These are phyloP conservation scores for Massarina eburnea DNA, from an alignment of 2,329 filamentous ascomycete genomes.

Conservation along the genomic window DNA sequence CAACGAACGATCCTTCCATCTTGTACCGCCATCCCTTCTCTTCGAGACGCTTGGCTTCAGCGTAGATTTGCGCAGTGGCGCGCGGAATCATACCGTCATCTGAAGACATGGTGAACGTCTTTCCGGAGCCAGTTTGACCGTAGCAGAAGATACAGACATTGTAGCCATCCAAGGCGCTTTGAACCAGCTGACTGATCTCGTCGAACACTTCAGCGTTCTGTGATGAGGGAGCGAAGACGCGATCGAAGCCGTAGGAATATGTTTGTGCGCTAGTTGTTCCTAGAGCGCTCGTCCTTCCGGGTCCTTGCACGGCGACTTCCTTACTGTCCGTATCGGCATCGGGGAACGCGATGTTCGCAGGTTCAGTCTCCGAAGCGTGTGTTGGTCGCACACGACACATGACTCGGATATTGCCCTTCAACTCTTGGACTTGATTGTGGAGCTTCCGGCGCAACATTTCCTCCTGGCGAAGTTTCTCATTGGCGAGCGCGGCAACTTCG, in stretches of 20 bases:
- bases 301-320: slow-evolving; percentile 81
- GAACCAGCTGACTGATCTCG: slow-evolving; percentile 94
- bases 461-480: slow-evolving; percentile 84
- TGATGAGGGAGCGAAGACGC: slow-evolving; percentile 78
- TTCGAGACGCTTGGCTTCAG: slow-evolving; percentile 77
- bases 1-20: slow-evolving; percentile 93
- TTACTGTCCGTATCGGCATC: slow-evolving; percentile 79
- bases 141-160: slow-evolving; percentile 99
- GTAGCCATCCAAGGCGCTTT: slow-evolving; percentile 94
- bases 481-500: slow-evolving; percentile 66
- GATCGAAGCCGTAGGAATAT: slow-evolving; percentile 87
- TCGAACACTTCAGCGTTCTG: slow-evolving; percentile 88
- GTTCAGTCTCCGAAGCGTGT: slow-evolving; percentile 58
- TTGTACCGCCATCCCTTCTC: slow-evolving; percentile 93
- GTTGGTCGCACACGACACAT: slow-evolving; percentile 93
- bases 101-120: slow-evolving; percentile 96
- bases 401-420: slow-evolving; percentile 97
- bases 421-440: slow-evolving; percentile 96
- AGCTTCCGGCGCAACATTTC: slow-evolving; percentile 88
- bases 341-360: slow-evolving; percentile 77
- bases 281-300: slow-evolving; percentile 79
- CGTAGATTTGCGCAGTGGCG: slow-evolving; percentile 91
- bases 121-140: slow-evolving; percentile 94
- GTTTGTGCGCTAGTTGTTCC: slow-evolving; percentile 76
- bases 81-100: slow-evolving; percentile 95